A percentile compares a stretch with the other conserved stretches of the same genome.
Evolutionary conservation across 805 yeast genomes (phyloP).

Genomic region (Pichia occidentalis): DNA sequence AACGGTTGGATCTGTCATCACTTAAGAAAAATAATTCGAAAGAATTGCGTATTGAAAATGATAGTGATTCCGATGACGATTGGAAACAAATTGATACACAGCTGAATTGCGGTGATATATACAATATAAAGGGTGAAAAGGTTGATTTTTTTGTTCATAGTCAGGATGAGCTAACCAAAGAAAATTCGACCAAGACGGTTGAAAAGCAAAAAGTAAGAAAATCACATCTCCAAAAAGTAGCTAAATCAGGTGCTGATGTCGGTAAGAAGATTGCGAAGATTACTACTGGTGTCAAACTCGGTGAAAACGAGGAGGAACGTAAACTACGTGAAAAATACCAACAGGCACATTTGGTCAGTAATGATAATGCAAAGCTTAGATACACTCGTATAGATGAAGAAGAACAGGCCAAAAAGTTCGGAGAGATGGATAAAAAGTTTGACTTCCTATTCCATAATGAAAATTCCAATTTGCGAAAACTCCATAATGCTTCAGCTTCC

Average conservation of each 20-base stretch:
- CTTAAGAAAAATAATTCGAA: slow-evolving; percentile 1
- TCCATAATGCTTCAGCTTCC: slow-evolving; percentile 18
- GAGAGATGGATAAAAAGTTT: slow-evolving; percentile 43
- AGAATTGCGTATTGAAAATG: slow-evolving; percentile 15
- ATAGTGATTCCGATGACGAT: slow-evolving; percentile 37
- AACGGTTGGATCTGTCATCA: background rate
- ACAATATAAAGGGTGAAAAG: slow-evolving; percentile 71
- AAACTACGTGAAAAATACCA: slow-evolving; percentile 15
- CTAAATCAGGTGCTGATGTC: slow-evolving; percentile 7
- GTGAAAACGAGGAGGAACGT: slow-evolving; percentile 9
- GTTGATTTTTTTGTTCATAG: slow-evolving; percentile 35
- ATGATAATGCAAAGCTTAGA: slow-evolving; percentile 52
- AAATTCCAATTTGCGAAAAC: slow-evolving; percentile 27
- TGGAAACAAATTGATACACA: slow-evolving; percentile 90
- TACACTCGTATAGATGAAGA: slow-evolving; percentile 87
- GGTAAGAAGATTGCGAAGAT: slow-evolving; percentile 9
- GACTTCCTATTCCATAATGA: slow-evolving; percentile 42
- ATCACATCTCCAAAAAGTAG: slow-evolving; percentile 7
- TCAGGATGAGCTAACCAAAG: slow-evolving; percentile 17
- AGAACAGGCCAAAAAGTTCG: slow-evolving; percentile 72
- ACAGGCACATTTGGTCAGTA: slow-evolving; percentile 25
- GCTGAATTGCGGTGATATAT: slow-evolving; percentile 61
- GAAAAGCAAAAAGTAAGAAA: slow-evolving; percentile 10
- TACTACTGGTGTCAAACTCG: slow-evolving; percentile 11
- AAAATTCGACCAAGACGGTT: slow-evolving; percentile 6